Base-by-base conservation (phyloP, 805 yeast genomes). In the Candida ortonii region DNA sequence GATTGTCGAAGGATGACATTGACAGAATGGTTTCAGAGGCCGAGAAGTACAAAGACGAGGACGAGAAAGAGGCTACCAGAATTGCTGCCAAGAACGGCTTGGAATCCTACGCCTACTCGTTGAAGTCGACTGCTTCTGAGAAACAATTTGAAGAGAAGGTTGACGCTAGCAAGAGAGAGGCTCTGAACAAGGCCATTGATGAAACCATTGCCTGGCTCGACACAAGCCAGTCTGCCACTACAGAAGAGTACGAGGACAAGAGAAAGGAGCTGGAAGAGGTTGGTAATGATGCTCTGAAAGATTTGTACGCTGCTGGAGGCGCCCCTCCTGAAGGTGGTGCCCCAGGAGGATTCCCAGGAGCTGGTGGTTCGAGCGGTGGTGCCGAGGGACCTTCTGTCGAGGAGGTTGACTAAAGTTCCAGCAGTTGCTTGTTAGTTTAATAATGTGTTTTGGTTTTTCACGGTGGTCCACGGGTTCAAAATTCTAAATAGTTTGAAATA, bases 11-110 rank as follows among this genome's bases (percentile, higher is more conserved):
- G 79, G 96, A 89, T 66, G 97, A 89, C 62, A 89, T 89, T 56
- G 97, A 90, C 73, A 84, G 89, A 70, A 89, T 89, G 97, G 96
- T 90, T 47, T 70, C 85, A 48, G 97, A 90, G 68, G 97, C 97
- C 57, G 97, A 90, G 75, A 89, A 88, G 75, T 89, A 71, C 80
- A 88, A 85, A 76, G 96, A 85, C 53, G 95, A 89, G 68, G 96
- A 89, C 68, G 97, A 88, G 68, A 76, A 79, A 72, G 96, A 89
- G 77, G 85, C 96, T 60, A 65, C 79, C 50, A 87, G 97, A 74
- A 80, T 89, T 54, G 86, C 77, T 61, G 87, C 94, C 67, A 88
- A 87, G 87, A 90, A 89, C 71, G 89, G 82, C 57, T 79, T 90
- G 62, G 97, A 89, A 76, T 85, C 96, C 25, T 90, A 87, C 67